A percentile compares a stretch with the other conserved stretches of the same genome.
Evolutionary conservation across 2,329 filamentous ascomycete genomes (phyloP).

Genomic region (Penicillium sp.): DNA sequence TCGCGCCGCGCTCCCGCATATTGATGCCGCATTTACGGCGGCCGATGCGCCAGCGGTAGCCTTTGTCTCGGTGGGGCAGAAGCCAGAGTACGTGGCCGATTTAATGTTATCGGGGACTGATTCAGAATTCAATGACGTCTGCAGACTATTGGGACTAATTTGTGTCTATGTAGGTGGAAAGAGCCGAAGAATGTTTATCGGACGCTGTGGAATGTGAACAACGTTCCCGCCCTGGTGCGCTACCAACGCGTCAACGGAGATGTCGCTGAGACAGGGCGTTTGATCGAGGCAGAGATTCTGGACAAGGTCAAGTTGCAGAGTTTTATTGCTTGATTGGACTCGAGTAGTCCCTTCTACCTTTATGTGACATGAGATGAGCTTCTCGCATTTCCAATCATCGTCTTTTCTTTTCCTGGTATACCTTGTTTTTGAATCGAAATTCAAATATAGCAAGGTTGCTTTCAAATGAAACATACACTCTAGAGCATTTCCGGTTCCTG

Average conservation of each 20-base stretch:
- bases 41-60: slow-evolving; percentile 29
- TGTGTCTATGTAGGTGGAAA: slow-evolving; percentile 45
- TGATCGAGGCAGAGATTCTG: slow-evolving; percentile 38
- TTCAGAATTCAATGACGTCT: too few species aligned
- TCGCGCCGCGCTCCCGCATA: slow-evolving; percentile 39
- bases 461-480: too few species aligned
- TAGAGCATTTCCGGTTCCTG: too few species aligned
- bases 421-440: too few species aligned
- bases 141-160: too few species aligned
- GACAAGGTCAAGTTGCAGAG: slow-evolving; percentile 26
- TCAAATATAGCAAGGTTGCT: too few species aligned
- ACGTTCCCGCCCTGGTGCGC: slow-evolving; percentile 41
- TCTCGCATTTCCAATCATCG: too few species aligned
- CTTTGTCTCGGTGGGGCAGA: slow-evolving; percentile 42
- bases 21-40: slow-evolving; percentile 35
- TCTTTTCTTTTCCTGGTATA: too few species aligned
- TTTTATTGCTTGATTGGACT: slow-evolving; percentile 24
- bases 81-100: slow-evolving; percentile 38
- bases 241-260: slow-evolving; percentile 37
- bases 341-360: not conserved
- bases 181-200: slow-evolving; percentile 38
- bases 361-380: too few species aligned
- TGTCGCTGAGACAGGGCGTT: slow-evolving; percentile 36
- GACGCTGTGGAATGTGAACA: slow-evolving; percentile 36
- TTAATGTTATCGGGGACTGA: not conserved